These are phyloP conservation scores for Diaporthe helianthi DNA, from an alignment of 2,329 filamentous ascomycete species.

Conservation along the genomic window DNA sequence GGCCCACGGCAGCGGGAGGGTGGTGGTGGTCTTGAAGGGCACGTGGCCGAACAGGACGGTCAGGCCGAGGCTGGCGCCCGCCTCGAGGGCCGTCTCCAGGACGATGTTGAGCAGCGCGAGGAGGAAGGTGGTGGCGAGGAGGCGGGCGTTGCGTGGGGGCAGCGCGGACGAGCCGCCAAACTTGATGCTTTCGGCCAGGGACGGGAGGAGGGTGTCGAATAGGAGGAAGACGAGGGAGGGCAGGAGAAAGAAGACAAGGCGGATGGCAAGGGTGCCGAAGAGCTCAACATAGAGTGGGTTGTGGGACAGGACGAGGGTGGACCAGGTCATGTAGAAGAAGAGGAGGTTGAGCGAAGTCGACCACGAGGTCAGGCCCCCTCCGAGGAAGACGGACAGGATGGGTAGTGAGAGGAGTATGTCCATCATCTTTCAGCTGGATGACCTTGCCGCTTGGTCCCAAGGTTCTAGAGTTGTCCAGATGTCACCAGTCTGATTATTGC, in stretches of 20 bases:
- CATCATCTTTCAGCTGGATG: constrained; percentile 49
- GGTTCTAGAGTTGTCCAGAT: no score
- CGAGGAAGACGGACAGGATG: constrained; percentile 71
- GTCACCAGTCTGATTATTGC: neutral
- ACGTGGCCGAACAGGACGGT: constrained; percentile 45
- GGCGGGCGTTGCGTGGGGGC: constrained; percentile 51
- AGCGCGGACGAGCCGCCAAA: constrained; percentile 62
- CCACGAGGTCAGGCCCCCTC: constrained; percentile 70
- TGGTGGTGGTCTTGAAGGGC: constrained; percentile 56
- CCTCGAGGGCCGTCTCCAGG: constrained; percentile 53
- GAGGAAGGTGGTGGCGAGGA: constrained; percentile 44
- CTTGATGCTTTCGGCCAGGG: constrained; percentile 73
- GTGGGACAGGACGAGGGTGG: constrained; percentile 80
- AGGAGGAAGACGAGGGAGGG: constrained; percentile 76
- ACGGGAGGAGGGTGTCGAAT: constrained; percentile 76
- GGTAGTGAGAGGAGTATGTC: constrained; percentile 76
- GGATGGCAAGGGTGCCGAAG: constrained; percentile 71
- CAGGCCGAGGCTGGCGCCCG: constrained; percentile 48
- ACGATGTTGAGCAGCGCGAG: constrained; percentile 55
- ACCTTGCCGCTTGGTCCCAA: neutral
- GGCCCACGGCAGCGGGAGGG: constrained; percentile 61
- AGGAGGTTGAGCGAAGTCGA: constrained; percentile 82
- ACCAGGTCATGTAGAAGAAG: constrained; percentile 93
- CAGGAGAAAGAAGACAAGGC: constrained; percentile 73
- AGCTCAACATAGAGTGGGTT: constrained; percentile 78